Conservation (phyloP, 2,329 filamentous ascomycete genomes). For the Hypoxylon sp. region DNA sequence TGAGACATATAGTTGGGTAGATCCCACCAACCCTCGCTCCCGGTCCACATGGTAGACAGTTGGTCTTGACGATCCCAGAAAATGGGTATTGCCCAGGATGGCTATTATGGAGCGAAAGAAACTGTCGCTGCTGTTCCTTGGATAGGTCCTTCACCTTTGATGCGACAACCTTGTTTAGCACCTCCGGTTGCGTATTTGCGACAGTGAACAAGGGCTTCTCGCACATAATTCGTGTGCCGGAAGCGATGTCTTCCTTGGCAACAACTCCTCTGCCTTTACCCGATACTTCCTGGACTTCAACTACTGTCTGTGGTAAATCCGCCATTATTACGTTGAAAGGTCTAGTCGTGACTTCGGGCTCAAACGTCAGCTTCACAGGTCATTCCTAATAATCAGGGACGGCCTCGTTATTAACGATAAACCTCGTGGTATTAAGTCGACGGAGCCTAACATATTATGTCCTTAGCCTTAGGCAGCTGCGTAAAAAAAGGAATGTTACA, state of each 20-base stretch:
- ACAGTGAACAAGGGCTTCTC: not conserved
- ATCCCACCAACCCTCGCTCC: constrained; percentile 17
- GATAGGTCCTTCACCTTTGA: constrained; percentile 20
- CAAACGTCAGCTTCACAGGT: too few species aligned
- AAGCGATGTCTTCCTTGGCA: not conserved
- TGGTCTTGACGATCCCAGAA: constrained; percentile 43
- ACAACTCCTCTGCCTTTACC: not conserved
- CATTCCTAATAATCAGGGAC: too few species aligned
- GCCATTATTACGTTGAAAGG: too few species aligned
- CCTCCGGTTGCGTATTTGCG: too few species aligned
- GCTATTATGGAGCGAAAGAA: constrained; percentile 47
- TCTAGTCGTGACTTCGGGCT: too few species aligned
- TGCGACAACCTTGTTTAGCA: too few species aligned
- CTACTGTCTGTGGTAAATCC: too few species aligned
- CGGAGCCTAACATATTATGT: too few species aligned
- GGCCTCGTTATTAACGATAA: too few species aligned
- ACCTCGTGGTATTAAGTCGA: too few species aligned
- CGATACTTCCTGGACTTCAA: not conserved
- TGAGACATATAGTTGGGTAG: constrained; percentile 45
- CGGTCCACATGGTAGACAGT: constrained; percentile 32
- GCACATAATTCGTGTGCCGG: not conserved
- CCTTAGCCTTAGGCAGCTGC: too few species aligned
- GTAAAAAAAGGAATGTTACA: too few species aligned
- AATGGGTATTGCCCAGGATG: constrained; percentile 41
- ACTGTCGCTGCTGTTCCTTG: constrained; percentile 33